Conservation (phyloP, 306 rosid species). For the Mimosa bimucronata region DNA sequence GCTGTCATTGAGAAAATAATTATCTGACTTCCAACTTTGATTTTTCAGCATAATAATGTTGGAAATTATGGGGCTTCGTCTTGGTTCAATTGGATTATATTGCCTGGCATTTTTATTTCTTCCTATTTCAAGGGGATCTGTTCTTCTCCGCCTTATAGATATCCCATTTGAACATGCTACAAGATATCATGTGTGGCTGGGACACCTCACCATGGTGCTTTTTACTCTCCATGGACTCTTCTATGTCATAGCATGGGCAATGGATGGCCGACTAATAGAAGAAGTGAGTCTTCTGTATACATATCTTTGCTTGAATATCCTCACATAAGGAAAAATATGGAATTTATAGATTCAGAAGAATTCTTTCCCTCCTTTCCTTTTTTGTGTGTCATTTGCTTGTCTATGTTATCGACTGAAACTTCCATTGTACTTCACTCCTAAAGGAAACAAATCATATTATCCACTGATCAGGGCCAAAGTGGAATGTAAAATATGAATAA, state of each 20-base stretch:
- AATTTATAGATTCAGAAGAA: slow-evolving; percentile 1
- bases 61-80: slow-evolving; percentile 62
- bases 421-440: not conserved
- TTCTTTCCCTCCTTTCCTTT: not conserved
- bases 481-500: not conserved
- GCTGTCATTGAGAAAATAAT: slow-evolving; percentile 14
- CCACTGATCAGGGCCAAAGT: not conserved
- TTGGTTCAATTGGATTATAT: slow-evolving; percentile 65
- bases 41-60: slow-evolving; percentile 57
- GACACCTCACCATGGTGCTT: slow-evolving; percentile 91
- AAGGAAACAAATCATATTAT: not conserved
- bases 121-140: slow-evolving; percentile 90
- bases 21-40: slow-evolving; percentile 36
- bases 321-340: not conserved
- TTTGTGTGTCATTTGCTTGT: not conserved
- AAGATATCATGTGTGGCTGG: slow-evolving; percentile 92
- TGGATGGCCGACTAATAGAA: slow-evolving; percentile 56
- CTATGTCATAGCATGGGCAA: slow-evolving; percentile 60
- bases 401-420: slow-evolving; percentile 4
- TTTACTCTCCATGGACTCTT: slow-evolving; percentile 86
- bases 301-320: slow-evolving; percentile 23
- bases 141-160: slow-evolving; percentile 77
- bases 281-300: slow-evolving; percentile 57
- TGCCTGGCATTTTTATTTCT: slow-evolving; percentile 81
- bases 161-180: slow-evolving; percentile 95